These are phyloP conservation scores for Orbilia brochopaga DNA, from an alignment of 2,329 filamentous ascomycete genomes.

Conservation along the genomic window DNA sequence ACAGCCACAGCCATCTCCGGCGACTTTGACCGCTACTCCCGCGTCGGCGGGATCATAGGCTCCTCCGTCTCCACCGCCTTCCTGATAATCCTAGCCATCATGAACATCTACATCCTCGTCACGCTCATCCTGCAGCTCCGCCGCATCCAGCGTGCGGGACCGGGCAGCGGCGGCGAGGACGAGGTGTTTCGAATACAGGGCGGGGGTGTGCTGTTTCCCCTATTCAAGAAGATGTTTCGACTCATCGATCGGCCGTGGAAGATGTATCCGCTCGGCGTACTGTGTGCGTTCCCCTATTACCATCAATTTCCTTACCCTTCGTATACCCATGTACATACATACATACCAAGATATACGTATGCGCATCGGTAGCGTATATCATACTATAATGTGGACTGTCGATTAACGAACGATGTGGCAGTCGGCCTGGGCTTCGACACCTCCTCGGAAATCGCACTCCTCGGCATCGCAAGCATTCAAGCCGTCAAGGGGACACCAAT, in stretches of 20 bases:
- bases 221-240: conserved; percentile 78
- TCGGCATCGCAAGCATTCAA: conserved; percentile 88
- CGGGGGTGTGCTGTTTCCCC: conserved; percentile 72
- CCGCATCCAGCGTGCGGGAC: conserved; percentile 64
- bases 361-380: not conserved
- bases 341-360: not conserved
- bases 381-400: conserved; percentile 2
- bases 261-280: conserved; percentile 87
- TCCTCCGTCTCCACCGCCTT: conserved; percentile 85
- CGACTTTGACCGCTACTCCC: conserved; percentile 79
- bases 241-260: conserved; percentile 83
- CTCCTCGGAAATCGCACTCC: conserved; percentile 86
- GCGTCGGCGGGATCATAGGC: conserved; percentile 85
- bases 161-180: conserved; percentile 62
- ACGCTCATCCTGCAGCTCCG: conserved; percentile 74
- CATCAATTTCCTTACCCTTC: not conserved
- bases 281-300: conserved; percentile 62
- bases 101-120: conserved; percentile 85
- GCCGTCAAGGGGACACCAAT: conserved; percentile 84
- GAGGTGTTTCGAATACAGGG: conserved; percentile 63
- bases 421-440: conserved; percentile 93
- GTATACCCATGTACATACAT: not conserved
- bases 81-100: conserved; percentile 77
- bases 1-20: conserved; percentile 82
- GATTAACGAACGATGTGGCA: conserved; percentile 23